Base-by-base conservation (phyloP, 108 stramenopile species). In the Conticribra weissflogii region DNA sequence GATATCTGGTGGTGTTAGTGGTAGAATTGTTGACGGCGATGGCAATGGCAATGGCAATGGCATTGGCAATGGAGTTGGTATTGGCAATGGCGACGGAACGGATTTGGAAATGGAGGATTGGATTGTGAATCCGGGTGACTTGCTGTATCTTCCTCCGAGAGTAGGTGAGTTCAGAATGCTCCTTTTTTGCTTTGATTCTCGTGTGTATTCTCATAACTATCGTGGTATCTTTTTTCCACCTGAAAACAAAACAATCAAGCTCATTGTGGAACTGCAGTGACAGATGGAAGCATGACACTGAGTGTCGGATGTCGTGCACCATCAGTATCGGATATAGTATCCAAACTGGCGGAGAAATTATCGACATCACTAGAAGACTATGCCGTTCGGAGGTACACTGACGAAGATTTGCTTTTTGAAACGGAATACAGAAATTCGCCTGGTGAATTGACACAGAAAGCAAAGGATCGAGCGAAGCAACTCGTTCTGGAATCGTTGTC, bases 61-160 rank as follows among this genome's bases (percentile, higher is more conserved):
- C n/a, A n/a, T n/a, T n/a, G n/a, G n/a, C n/a, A n/a, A n/a, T n/a
- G n/a, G n/a, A n/a, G n/a, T n/a, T n/a, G n/a, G n/a, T n/a, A n/a
- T n/a, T n/a, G n/a, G n/a, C n/a, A n/a, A n/a, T n/a, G n/a, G n/a
- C n/a, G n/a, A n/a, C n/a, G n/a, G n/a, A n/a, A n/a, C n/a, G n/a
- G n/a, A n/a, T n/a, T n/a, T 17, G 25, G 47, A 59, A 15, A 51
- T 68, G 66, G 76, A 83, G 41, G 63, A 71, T 5, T 88, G 78
- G 78, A 77, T 59, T 54, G 64, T 97, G 31, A 30, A 86, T 7
- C 86, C 93, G 18, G 97, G 97, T 3, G 97, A 98, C 71, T 69
- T 89, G 54, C 74, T 98, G 29, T 98, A 98, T 68, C 76, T 98
- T 29, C 97, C 97, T 23, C 97, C 97, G 1, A 87, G 97, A 31